A percentile compares a stretch with the other conserved stretches of the same genome.
Conservation (phyloP, 345 rosid species). For the Eucalyptus pumila region DNA sequence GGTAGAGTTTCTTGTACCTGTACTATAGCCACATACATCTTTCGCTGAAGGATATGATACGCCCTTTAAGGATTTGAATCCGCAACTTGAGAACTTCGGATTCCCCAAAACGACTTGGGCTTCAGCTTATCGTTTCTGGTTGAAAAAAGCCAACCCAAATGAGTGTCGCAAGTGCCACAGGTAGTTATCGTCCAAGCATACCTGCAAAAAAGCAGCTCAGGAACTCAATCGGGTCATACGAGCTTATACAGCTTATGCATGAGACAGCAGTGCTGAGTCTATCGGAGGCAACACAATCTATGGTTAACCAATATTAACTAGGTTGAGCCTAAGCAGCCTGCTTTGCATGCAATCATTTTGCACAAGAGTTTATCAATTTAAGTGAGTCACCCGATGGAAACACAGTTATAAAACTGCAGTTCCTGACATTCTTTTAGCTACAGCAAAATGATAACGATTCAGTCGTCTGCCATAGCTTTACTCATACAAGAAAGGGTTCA, state of each 20-base stretch:
- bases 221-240: not conserved
- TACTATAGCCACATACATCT: not conserved
- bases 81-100: slow-evolving; percentile 66
- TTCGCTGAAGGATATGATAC: not conserved
- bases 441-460: not conserved
- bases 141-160: slow-evolving; percentile 87
- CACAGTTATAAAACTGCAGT: not conserved
- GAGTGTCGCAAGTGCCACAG: slow-evolving; percentile 43
- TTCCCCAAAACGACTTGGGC: slow-evolving; percentile 87
- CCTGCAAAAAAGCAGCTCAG: slow-evolving; percentile 18
- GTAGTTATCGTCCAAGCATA: slow-evolving; percentile 76
- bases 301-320: not conserved
- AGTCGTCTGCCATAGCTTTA: not conserved
- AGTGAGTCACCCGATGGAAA: not conserved
- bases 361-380: not conserved
- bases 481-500: not conserved
- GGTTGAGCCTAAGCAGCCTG: not conserved
- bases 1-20: not conserved
- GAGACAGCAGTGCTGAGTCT: not conserved
- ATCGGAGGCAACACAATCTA: not conserved
- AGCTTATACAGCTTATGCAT: not conserved
- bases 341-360: not conserved
- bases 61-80: slow-evolving; percentile 14
- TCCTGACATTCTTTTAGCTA: not conserved
- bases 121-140: slow-evolving; percentile 54